Percentiles rank a stretch among this genome's conserved stretches.
Evolutionary conservation across 2,329 filamentous ascomycete species (phyloP).

Genomic region (Dothistroma pini): DNA sequence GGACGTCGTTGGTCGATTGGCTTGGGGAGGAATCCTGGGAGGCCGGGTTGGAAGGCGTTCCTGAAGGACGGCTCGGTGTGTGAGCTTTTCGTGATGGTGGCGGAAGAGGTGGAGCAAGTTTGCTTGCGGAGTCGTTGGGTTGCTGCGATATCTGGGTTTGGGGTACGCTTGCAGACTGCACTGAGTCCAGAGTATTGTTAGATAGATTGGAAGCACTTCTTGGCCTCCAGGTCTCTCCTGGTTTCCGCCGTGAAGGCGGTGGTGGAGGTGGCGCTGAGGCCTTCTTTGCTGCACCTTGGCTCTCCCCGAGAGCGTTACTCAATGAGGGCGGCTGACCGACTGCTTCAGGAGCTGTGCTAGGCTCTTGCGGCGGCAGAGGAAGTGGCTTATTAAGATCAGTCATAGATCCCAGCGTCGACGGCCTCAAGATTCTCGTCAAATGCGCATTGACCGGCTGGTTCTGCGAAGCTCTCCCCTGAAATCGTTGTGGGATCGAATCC

Average conservation of each 20-base stretch:
- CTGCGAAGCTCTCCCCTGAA: slow-evolving; percentile 16
- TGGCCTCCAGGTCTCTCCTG: slow-evolving; percentile 15
- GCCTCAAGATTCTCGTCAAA: slow-evolving; percentile 25
- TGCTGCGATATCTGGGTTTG: slow-evolving; percentile 10
- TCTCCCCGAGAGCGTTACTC: background rate
- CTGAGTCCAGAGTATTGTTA: slow-evolving; percentile 18
- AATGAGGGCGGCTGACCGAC: slow-evolving; percentile 8
- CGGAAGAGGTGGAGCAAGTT: slow-evolving; percentile 30
- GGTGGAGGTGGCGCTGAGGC: slow-evolving; percentile 42
- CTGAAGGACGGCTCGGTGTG: slow-evolving; percentile 2
- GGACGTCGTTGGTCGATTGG: slow-evolving; percentile 11
- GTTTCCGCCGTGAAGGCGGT: slow-evolving; percentile 46
- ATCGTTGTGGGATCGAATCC: slow-evolving; percentile 27
- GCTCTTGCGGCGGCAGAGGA: slow-evolving; percentile 31
- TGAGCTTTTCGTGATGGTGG: slow-evolving; percentile 30
- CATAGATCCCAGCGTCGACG: slow-evolving; percentile 35
- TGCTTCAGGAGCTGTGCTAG: background rate
- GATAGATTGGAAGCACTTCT: slow-evolving; percentile 29
- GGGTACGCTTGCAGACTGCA: background rate
- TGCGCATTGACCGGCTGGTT: slow-evolving; percentile 21
- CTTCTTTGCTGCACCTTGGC: slow-evolving; percentile 32
- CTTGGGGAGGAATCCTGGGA: slow-evolving; percentile 3
- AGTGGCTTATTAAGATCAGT: slow-evolving; percentile 61
- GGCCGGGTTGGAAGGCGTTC: slow-evolving; percentile 1
- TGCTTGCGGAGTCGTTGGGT: slow-evolving; percentile 9